A percentile compares a stretch with the other conserved stretches of the same genome.
Conservation (phyloP, 768 basidiomycete species). For the Clitopilus hobsonii region DNA sequence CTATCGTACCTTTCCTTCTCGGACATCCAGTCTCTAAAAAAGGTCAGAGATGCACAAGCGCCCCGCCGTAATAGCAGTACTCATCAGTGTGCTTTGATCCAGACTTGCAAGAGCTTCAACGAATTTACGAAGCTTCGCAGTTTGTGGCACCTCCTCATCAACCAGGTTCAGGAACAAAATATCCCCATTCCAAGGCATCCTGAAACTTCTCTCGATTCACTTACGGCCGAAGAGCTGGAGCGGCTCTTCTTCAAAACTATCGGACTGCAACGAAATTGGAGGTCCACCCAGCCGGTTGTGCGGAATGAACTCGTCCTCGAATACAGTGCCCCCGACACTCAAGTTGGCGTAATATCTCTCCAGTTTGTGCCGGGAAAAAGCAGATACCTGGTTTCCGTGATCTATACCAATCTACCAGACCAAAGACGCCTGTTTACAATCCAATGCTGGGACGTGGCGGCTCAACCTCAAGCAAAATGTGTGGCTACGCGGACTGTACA, state of each 20-base stretch:
- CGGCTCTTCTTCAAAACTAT: constrained; percentile 31
- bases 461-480: constrained; percentile 24
- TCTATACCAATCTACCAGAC: constrained; percentile 12
- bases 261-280: constrained; percentile 47
- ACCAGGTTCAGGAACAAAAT: constrained; percentile 32
- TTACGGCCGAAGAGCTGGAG: constrained; percentile 45
- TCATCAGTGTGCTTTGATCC: too few relatives aligned
- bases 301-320: constrained; percentile 13
- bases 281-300: constrained; percentile 28
- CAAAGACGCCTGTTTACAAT: constrained; percentile 26
- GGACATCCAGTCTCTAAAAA: constrained; percentile 41
- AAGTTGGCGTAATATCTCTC: constrained; percentile 36
- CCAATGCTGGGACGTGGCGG: constrained; percentile 54
- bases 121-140: constrained; percentile 39
- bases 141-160: constrained; percentile 47
- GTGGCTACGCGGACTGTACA: constrained; percentile 34
- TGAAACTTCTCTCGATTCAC: constrained; percentile 22
- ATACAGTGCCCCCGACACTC: constrained; percentile 16
- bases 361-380: constrained; percentile 41
- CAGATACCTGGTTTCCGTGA: constrained; percentile 44
- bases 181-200: constrained; percentile 44
- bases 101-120: constrained; percentile 45
- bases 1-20: constrained; percentile 33
- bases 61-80: too few relatives aligned
- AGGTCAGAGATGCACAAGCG: constrained; percentile 38